A percentile compares a stretch with the other conserved stretches of the same genome.
phyloP scores from a whole-genome alignment of 805 yeast species.

The Ogataea henricii region DNA sequence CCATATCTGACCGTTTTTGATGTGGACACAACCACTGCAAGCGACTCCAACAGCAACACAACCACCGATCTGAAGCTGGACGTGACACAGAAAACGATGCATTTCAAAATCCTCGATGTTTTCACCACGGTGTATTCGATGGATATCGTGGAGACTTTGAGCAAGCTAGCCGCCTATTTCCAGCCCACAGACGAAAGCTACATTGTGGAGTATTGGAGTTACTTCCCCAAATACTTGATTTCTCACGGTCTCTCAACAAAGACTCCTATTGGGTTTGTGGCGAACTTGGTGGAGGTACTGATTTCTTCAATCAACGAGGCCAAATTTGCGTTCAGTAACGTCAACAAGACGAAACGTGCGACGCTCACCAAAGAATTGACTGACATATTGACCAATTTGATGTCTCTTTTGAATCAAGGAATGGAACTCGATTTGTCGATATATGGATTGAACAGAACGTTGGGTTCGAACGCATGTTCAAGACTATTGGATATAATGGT shows the following conservation, averaged over 20 bases:
- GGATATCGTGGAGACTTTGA: slow-evolving; percentile 57
- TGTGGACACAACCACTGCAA: slow-evolving; percentile 12
- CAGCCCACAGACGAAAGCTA: slow-evolving; percentile 28
- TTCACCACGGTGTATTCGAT: slow-evolving; percentile 51
- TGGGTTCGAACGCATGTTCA: slow-evolving; percentile 53
- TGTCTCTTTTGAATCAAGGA: slow-evolving; percentile 39
- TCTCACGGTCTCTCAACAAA: slow-evolving; percentile 48
- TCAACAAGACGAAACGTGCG: slow-evolving; percentile 15
- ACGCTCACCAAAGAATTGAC: slow-evolving; percentile 20
- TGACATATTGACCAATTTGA: slow-evolving; percentile 25
- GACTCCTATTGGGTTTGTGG: slow-evolving; percentile 54
- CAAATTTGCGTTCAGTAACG: slow-evolving; percentile 34
- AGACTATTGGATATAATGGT: slow-evolving; percentile 44
- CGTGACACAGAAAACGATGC: slow-evolving; percentile 40
- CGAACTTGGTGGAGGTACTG: slow-evolving; percentile 55
- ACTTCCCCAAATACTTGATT: slow-evolving; percentile 37
- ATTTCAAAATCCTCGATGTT: slow-evolving; percentile 49
- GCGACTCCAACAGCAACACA: slow-evolving; percentile 16
- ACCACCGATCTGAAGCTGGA: slow-evolving; percentile 24
- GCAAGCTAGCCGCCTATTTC: slow-evolving; percentile 29
- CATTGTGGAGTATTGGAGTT: slow-evolving; percentile 37
- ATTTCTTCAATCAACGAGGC: slow-evolving; percentile 41
- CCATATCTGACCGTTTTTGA: slow-evolving; percentile 25
- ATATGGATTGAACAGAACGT: slow-evolving; percentile 53
- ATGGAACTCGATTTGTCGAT: slow-evolving; percentile 46